Conservation (phyloP, 176 grass and related monocot species). For the Phoenix dactylifera region DNA sequence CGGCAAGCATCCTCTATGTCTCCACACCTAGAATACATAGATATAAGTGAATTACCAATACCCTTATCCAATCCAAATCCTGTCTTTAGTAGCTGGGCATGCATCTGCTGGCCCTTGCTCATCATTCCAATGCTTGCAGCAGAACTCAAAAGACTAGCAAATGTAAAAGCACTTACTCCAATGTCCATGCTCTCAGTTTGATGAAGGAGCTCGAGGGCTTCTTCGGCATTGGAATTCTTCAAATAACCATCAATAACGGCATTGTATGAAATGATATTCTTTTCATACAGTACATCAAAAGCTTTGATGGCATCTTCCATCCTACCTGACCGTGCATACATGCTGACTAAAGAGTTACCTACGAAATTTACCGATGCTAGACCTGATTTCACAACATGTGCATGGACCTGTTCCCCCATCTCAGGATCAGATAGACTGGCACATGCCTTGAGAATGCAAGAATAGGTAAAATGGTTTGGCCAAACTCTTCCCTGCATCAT, state of each 20-base stretch:
- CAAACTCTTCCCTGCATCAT: slow-evolving; percentile 43
- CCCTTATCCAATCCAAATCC: slow-evolving; percentile 54
- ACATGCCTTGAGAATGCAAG: slow-evolving; percentile 60
- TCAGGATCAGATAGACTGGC: slow-evolving; percentile 46
- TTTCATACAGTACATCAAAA: slow-evolving; percentile 48
- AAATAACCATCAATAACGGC: slow-evolving; percentile 19
- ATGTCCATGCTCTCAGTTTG: slow-evolving; percentile 29
- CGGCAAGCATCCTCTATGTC: slow-evolving; percentile 54
- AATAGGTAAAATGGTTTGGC: slow-evolving; percentile 77
- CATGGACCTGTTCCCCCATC: slow-evolving; percentile 52
- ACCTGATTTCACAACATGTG: slow-evolving; percentile 45
- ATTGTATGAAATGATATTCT: slow-evolving; percentile 43
- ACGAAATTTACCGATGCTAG: slow-evolving; percentile 43
- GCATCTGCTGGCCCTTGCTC: slow-evolving; percentile 68
- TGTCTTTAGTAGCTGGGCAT: slow-evolving; percentile 54
- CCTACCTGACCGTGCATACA: slow-evolving; percentile 61
- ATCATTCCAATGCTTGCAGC: slow-evolving; percentile 59
- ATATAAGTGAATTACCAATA: slow-evolving; percentile 66
- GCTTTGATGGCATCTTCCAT: slow-evolving; percentile 52
- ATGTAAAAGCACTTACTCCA: slow-evolving; percentile 57
- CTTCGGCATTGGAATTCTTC: slow-evolving; percentile 22
- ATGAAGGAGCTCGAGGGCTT: slow-evolving; percentile 24
- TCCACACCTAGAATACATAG: slow-evolving; percentile 88
- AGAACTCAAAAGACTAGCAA: slow-evolving; percentile 74
- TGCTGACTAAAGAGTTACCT: slow-evolving; percentile 65